These are phyloP conservation scores for Plasmopara muralis DNA, from an alignment of 352 stramenopile genomes.

Conservation along the genomic window DNA sequence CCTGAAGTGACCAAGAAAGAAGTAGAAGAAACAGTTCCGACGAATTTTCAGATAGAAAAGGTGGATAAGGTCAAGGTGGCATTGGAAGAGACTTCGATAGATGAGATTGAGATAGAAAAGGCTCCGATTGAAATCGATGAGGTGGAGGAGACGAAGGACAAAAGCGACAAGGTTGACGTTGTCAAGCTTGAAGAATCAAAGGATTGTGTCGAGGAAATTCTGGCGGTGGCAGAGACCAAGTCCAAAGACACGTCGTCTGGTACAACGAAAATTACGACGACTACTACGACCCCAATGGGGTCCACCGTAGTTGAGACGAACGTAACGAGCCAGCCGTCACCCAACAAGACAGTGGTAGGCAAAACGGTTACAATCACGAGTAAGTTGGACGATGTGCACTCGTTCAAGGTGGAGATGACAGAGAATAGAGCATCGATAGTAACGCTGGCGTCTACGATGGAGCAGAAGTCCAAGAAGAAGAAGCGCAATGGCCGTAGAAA, in stretches of 20 bases:
- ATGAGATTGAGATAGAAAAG: constrained; percentile 1
- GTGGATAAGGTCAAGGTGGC: constrained; percentile 2
- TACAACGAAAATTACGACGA: constrained; percentile 9
- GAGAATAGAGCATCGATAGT: constrained; percentile 27
- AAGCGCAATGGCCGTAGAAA: constrained; percentile 27
- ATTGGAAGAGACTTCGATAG: neutral
- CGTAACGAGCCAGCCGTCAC: constrained; percentile 21
- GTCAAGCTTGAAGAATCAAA: constrained; percentile 8
- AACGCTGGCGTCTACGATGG: constrained; percentile 11
- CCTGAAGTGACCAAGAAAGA: neutral
- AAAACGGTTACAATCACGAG: constrained; percentile 33
- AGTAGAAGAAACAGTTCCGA: neutral
- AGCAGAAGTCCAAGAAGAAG: constrained; percentile 37
- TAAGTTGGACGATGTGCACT: constrained; percentile 21
- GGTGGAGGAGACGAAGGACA: constrained; percentile 8
- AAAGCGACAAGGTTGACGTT: constrained; percentile 3
- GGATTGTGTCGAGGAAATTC: neutral
- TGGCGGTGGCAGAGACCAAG: constrained; percentile 8
- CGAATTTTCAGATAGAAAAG: neutral
- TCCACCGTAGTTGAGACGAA: constrained; percentile 28
- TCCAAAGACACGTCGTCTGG: constrained; percentile 5
- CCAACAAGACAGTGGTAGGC: constrained; percentile 28
- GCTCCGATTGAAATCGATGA: constrained; percentile 9
- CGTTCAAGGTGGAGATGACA: constrained; percentile 30
- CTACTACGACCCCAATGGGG: constrained; percentile 12